Evolutionary conservation across 345 rosid species (phyloP).

Genomic region (Populus euphratica): DNA sequence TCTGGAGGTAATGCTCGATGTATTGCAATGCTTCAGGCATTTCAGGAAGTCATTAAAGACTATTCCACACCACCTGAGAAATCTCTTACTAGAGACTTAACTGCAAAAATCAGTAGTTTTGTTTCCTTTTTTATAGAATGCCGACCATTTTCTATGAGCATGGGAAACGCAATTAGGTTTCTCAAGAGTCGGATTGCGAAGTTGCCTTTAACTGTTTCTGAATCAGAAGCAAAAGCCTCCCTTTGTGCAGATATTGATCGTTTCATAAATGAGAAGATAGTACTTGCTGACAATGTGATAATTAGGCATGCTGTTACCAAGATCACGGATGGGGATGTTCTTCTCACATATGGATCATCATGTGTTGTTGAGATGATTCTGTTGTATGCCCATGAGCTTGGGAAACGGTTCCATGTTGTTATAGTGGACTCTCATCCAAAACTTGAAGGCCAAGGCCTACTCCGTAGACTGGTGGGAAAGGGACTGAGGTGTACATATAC

Average conservation of each 20-base stretch:
- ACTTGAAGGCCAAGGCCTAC: constrained; percentile 79
- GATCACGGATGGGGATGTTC: constrained; percentile 85
- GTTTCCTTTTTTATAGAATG: constrained; percentile 86
- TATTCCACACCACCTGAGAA: constrained; percentile 73
- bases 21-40: constrained; percentile 91
- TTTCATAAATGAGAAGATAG: constrained; percentile 80
- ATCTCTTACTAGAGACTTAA: constrained; percentile 70
- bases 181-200: constrained; percentile 67
- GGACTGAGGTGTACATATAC: constrained; percentile 84
- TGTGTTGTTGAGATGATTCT: constrained; percentile 87
- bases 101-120: constrained; percentile 69
- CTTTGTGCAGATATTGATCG: constrained; percentile 68
- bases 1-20: constrained; percentile 93
- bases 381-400: constrained; percentile 73
- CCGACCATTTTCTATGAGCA: constrained; percentile 87
- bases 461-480: constrained; percentile 77
- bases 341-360: constrained; percentile 82
- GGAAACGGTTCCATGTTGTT: constrained; percentile 73
- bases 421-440: constrained; percentile 90
- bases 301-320: constrained; percentile 80
- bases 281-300: constrained; percentile 67
- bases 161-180: constrained; percentile 89
- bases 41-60: constrained; percentile 69
- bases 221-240: constrained; percentile 72
- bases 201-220: constrained; percentile 59